phyloP scores from a whole-genome alignment of 768 basidiomycete species.

The Cystofilobasidium bisporidii region DNA sequence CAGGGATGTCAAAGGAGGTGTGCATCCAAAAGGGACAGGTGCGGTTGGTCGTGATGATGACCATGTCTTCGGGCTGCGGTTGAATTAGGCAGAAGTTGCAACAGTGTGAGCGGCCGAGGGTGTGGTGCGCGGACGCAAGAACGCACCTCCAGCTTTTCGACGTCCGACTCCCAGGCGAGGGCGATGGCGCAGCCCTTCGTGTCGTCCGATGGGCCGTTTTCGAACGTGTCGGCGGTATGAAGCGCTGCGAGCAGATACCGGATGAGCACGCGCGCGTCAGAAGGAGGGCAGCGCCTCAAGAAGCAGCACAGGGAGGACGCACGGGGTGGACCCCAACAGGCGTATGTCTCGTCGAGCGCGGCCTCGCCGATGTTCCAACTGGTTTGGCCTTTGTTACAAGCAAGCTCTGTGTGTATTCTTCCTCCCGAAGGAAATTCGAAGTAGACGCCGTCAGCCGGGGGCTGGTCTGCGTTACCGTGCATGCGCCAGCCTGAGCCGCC shows the following conservation, averaged over 20 bases:
- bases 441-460: background rate
- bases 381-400: background rate
- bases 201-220: background rate
- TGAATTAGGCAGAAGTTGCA: no score
- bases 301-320: background rate
- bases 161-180: slow-evolving; percentile 2
- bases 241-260: background rate
- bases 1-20: slow-evolving; percentile 6
- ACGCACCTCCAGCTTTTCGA: background rate
- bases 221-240: slow-evolving; percentile 7
- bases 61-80: slow-evolving; percentile 9
- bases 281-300: no score
- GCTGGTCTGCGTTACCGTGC: background rate
- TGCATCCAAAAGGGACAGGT: slow-evolving; percentile 3
- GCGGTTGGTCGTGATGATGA: slow-evolving; percentile 7
- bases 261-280: no score
- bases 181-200: slow-evolving; percentile 6
- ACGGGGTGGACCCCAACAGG: background rate
- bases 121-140: no score
- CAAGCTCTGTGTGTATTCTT: background rate
- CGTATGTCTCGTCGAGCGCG: background rate
- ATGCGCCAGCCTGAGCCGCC: background rate
- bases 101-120: no score
- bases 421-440: background rate
- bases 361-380: background rate